Conservation (phyloP, 164 flowering plant genomes). For the Annona squamosa region DNA sequence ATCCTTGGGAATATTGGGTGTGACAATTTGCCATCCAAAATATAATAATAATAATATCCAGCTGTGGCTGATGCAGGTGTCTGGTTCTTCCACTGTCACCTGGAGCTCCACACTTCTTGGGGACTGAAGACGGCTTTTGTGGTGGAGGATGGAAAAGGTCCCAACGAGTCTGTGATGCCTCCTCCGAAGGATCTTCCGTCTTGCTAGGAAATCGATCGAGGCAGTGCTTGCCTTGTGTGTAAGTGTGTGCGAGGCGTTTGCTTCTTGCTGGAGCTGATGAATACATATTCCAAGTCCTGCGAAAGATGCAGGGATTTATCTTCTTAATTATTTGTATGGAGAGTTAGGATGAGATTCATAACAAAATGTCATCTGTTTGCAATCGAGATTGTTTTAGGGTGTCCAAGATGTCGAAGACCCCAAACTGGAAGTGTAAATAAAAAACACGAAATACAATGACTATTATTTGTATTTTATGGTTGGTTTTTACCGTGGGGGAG, state of each 20-base stretch:
- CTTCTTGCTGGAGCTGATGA: not conserved
- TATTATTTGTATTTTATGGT: not conserved
- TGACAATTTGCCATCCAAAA: too few species aligned
- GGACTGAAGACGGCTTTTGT: constrained; percentile 59
- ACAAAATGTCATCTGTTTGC: not conserved
- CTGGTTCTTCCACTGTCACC: constrained; percentile 72
- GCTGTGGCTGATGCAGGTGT: constrained; percentile 30
- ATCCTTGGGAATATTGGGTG: too few species aligned
- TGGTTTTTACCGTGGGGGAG: too few species aligned
- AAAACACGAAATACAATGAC: not conserved
- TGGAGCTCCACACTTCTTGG: constrained; percentile 67
- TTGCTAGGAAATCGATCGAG: constrained; percentile 24
- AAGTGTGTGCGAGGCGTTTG: not conserved
- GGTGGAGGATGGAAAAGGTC: constrained; percentile 48
- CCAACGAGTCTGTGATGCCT: constrained; percentile 38
- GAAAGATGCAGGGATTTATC: not conserved
- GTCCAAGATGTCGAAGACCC: not conserved
- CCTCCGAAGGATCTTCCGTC: constrained; percentile 67
- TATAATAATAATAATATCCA: not conserved
- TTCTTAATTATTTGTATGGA: not conserved
- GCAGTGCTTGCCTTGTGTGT: not conserved
- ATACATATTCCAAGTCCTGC: not conserved
- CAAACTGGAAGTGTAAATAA: not conserved
- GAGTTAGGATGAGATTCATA: not conserved
- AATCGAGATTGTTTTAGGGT: not conserved